A percentile compares a stretch with the other conserved stretches of the same genome.
These are phyloP conservation scores for Lactarius sp. DNA, from an alignment of 768 basidiomycete species.

Conservation along the genomic window DNA sequence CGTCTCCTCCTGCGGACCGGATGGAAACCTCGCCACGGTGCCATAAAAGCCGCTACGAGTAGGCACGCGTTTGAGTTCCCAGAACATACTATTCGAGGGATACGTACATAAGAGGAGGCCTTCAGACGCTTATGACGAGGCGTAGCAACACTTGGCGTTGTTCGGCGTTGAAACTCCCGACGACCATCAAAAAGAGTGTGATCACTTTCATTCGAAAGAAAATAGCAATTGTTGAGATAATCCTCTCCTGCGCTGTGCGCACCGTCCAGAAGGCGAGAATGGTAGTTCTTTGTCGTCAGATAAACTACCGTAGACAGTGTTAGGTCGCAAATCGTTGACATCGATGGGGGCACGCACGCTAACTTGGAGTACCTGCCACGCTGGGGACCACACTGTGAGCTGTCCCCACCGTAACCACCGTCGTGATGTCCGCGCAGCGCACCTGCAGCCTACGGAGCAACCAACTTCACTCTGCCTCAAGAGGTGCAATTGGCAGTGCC, in stretches of 20 bases:
- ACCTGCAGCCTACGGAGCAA: too few relatives aligned
- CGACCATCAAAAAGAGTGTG: conserved; percentile 44
- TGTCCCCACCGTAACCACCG: too few relatives aligned
- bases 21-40: conserved; percentile 85
- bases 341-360: too few relatives aligned
- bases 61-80: background rate
- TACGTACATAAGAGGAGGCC: conserved; percentile 79
- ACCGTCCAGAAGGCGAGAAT: conserved; percentile 84
- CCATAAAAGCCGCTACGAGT: conserved; percentile 71
- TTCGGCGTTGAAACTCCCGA: conserved; percentile 39
- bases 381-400: too few relatives aligned
- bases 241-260: conserved; percentile 24
- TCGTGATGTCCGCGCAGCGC: too few relatives aligned
- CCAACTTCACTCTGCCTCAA: too few relatives aligned
- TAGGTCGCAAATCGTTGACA: conserved; percentile 38
- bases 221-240: background rate
- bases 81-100: background rate
- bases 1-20: conserved; percentile 71
- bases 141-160: conserved; percentile 63
- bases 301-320: conserved; percentile 80
- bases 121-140: conserved; percentile 92
- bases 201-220: background rate
- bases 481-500: too few relatives aligned
- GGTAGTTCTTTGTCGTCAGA: conserved; percentile 66
- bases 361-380: too few relatives aligned